Conservation (phyloP, 306 rosid genomes). For the Vigna unguiculata region DNA sequence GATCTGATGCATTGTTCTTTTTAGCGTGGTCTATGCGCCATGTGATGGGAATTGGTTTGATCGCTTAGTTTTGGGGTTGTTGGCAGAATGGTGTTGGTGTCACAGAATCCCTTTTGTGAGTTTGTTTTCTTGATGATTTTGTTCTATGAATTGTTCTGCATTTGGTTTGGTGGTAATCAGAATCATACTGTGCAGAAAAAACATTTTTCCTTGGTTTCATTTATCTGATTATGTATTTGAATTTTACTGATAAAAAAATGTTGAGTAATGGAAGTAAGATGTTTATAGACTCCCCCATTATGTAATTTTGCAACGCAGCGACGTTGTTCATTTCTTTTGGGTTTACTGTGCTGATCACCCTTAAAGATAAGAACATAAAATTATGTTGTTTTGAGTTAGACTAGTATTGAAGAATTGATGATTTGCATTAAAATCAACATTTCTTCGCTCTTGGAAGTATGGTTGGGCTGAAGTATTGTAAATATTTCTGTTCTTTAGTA, state of each 20-base stretch:
- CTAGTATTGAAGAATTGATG: not conserved
- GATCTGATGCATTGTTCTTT: constrained; percentile 44
- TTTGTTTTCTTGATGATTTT: constrained; percentile 9
- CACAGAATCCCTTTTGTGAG: constrained; percentile 1
- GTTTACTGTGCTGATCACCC: constrained; percentile 13
- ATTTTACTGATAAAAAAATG: not conserved
- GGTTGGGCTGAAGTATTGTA: not conserved
- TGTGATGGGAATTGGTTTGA: constrained; percentile 19
- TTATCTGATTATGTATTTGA: constrained; percentile 2
- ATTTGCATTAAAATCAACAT: constrained; percentile 17
- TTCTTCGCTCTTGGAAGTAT: not conserved
- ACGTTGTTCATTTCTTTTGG: not conserved
- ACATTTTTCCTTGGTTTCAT: constrained; percentile 19
- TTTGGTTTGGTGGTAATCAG: constrained; percentile 38
- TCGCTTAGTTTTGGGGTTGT: constrained; percentile 17
- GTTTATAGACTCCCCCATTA: not conserved
- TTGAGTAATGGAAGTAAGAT: not conserved
- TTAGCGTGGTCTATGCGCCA: not conserved
- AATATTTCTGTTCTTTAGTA: not conserved
- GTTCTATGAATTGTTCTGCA: constrained; percentile 20
- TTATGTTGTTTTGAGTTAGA: not conserved
- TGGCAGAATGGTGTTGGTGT: constrained; percentile 18
- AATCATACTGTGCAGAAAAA: not conserved
- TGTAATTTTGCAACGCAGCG: constrained; percentile 15
- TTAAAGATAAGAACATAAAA: not conserved